Evolutionary conservation across 495 filamentous ascomycete genomes (phyloP), one percentile per base, ranked within the genome.

Genomic region (Massariosphaeria phaeospora): DNA sequence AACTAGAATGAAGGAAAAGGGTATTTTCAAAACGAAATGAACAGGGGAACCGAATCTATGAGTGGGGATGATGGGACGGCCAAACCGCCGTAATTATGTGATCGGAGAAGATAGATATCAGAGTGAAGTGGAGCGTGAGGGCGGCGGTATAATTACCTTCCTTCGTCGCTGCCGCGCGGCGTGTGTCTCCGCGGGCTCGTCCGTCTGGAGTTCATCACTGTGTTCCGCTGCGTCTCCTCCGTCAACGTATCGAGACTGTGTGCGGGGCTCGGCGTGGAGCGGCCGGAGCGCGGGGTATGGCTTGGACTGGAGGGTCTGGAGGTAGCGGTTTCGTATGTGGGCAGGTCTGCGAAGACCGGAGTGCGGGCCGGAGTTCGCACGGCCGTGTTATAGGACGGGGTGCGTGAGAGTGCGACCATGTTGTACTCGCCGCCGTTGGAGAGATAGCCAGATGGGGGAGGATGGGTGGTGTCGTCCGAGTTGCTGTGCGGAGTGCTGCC

Each of bases 361-460:
- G 63, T 67, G 10, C 55, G 17, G 18, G 54, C 60, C 0, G 67
- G 69, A 21, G 66, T 68, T 13, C 67, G 59, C 7, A 72, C 52
- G 1, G 70, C 70, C 12, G 69, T 70, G 48, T 66, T 65, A 49
- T 73, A 73, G n/a, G 57, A 66, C n/a, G 69, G 69, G 3, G 69
- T 69, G 35, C 68, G 61, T 25, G 63, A 44, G 10, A 73, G 61
- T 13, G 52, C 55, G 35, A 59, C 59, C 61, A 70, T 60, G 40
- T 67, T 62, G 55, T 66, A 69, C 15, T 62, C 66, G 15, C 35
- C 9, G 11, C 51, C 17, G 13, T 5, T 23, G 25, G 50, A 3
- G 52, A 67, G 45, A 46, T 63, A 41, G 44, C 39, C 15, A 11
- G 52, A 21, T 5, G 54, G 27, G 12, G 36, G 46, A 23, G 25